Evolutionary conservation across 78 protist species (phyloP), one percentile per base, ranked within the genome.

Genomic region (Dictyostelium purpureum): DNA sequence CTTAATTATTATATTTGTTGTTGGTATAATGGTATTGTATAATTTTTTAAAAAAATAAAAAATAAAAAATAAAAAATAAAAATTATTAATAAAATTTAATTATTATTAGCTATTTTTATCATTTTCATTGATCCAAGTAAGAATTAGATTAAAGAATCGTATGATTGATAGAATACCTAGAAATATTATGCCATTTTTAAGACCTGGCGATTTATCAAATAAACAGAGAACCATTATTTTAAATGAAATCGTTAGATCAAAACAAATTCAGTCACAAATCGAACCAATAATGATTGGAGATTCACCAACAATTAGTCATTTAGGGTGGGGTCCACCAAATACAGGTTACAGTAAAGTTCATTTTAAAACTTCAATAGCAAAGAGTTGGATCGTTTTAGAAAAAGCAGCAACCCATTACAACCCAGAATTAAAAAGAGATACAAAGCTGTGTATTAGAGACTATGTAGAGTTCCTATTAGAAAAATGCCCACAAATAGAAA

Each of bases 121-220:
- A 73, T 57, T 85, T 31, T 35, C 82, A 73, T 18, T 85, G 7
- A 52, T 85, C 9, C 92, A 85, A 31, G 11, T 85, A 31, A 35
- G 82, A 33, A 85, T 73, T 47, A 85, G 77, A 74, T 37, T 85
- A 51, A 85, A 45, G 37, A 73, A 70, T 47, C 56, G 49, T 37
- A 85, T 85, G 92, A 45, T 85, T 42, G 92, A 90, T 16, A 66
- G 89, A 38, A 90, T 90, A 47, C 94, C 94, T 40, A 73, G 94
- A 54, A 90, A 78, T 75, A 76, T 90, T 75, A 90, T 90, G 94
- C 94, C 94, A 70, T 90, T 90, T 52, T 38, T 90, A 37, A 57
- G 94, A 90, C 94, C 94, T 24, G 94, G 94, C 24, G 94, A 90
- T 63, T 75, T 90, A 65, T 78, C 94, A 56, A 71, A 76, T 90